Percentiles rank a stretch among this genome's conserved stretches.
phyloP scores from a whole-genome alignment of 306 rosid species.

The Mimosa pudica region DNA sequence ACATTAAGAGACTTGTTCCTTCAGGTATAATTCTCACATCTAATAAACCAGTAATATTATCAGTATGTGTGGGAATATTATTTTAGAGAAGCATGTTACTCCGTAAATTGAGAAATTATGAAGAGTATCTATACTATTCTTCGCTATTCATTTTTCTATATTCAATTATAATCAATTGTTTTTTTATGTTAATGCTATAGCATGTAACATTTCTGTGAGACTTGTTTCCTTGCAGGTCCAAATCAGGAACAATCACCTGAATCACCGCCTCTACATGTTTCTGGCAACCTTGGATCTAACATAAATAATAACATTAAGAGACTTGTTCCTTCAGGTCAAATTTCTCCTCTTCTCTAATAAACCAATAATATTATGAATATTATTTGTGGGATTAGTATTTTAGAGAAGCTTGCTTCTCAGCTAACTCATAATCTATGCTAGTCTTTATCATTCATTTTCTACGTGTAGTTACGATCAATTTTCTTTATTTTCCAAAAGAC shows the following conservation, averaged over 20 bases:
- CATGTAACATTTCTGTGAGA: background rate
- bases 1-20: background rate
- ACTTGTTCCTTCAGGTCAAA: background rate
- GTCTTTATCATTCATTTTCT: background rate
- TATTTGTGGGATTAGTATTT: background rate
- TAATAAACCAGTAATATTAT: background rate
- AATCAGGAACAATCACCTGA: background rate
- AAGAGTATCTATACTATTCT: background rate
- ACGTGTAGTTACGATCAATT: background rate
- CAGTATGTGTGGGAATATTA: background rate
- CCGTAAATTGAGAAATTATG: background rate
- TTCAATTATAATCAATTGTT: background rate
- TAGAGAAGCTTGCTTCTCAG: background rate
- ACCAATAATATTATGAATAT: background rate
- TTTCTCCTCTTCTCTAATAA: background rate
- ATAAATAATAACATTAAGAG: background rate
- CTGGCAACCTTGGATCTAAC: background rate
- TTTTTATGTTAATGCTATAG: background rate
- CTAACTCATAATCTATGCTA: background rate
- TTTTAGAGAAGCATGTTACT: background rate
- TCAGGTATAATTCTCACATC: background rate
- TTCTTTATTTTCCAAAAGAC: background rate
- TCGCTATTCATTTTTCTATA: background rate
- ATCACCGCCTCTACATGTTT: background rate
- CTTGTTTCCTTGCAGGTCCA: background rate